Percentiles rank a stretch among this genome's conserved stretches.
Conservation (phyloP, 2,329 filamentous ascomycete genomes). For the Cercospora sojina region DNA sequence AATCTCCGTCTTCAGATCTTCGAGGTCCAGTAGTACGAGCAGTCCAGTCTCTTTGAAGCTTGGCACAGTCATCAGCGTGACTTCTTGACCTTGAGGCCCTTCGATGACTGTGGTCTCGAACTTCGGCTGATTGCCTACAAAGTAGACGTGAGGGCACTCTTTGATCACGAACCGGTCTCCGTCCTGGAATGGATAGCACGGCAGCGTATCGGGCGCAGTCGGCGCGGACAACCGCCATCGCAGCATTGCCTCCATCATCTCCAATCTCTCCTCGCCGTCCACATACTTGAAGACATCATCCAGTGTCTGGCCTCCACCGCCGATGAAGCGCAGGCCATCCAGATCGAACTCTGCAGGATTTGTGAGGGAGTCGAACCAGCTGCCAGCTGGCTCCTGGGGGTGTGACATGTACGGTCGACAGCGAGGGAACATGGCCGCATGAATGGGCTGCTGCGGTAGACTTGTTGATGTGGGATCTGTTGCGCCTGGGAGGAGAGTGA, state of each 20-base stretch:
- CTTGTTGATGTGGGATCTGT: slow-evolving; percentile 85
- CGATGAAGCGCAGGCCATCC: slow-evolving; percentile 84
- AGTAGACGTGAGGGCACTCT: slow-evolving; percentile 84
- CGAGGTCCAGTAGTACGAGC: slow-evolving; percentile 78
- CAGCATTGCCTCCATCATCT: slow-evolving; percentile 92
- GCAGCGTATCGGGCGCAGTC: slow-evolving; percentile 92
- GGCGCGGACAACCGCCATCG: slow-evolving; percentile 89
- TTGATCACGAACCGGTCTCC: slow-evolving; percentile 87
- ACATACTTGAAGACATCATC: slow-evolving; percentile 94
- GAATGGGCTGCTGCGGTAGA: slow-evolving; percentile 89
- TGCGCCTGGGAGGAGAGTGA: slow-evolving; percentile 83
- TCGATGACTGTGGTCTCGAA: slow-evolving; percentile 62
- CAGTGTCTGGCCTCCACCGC: slow-evolving; percentile 86
- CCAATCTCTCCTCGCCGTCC: slow-evolving; percentile 66
- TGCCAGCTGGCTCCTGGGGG: slow-evolving; percentile 38
- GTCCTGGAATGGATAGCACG: slow-evolving; percentile 95
- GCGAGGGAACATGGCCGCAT: slow-evolving; percentile 83
- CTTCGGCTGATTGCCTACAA: slow-evolving; percentile 62
- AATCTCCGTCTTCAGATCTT: slow-evolving; percentile 75
- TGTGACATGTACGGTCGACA: slow-evolving; percentile 65
- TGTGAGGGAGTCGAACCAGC: slow-evolving; percentile 85
- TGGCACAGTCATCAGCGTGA: slow-evolving; percentile 80
- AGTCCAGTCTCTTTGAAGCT: slow-evolving; percentile 76
- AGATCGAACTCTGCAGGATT: slow-evolving; percentile 92
- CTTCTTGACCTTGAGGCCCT: slow-evolving; percentile 59